Evolutionary conservation across 805 yeast genomes (phyloP).

Genomic region (Saturnispora besseyi): DNA sequence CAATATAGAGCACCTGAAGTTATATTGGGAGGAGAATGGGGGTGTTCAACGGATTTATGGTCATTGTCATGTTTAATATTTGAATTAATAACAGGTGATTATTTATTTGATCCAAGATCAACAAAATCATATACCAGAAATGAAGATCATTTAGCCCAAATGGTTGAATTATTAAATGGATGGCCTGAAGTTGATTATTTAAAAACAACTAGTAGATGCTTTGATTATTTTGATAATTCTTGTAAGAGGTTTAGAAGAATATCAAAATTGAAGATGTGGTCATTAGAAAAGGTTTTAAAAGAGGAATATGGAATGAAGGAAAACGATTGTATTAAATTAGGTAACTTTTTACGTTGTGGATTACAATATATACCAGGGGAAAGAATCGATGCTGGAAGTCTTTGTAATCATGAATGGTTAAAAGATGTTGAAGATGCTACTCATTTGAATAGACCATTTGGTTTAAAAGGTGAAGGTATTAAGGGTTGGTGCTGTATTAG

Average conservation of each 20-base stretch:
- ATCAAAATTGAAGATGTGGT: constrained; percentile 42
- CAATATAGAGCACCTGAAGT: constrained; percentile 63
- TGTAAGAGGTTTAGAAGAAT: constrained; percentile 33
- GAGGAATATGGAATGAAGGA: constrained; percentile 41
- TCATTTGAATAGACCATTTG: constrained; percentile 20
- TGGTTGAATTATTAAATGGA: constrained; percentile 39
- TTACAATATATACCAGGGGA: constrained; percentile 39
- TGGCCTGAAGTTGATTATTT: constrained; percentile 34
- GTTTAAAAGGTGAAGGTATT: constrained; percentile 28
- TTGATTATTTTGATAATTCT: constrained; percentile 33
- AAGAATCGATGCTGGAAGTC: constrained; percentile 46
- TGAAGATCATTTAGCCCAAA: constrained; percentile 58
- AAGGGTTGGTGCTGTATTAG: constrained; percentile 17
- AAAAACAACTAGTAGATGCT: constrained; percentile 30
- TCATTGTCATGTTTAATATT: constrained; percentile 49
- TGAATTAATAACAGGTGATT: constrained; percentile 55
- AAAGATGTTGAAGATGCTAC: constrained; percentile 20
- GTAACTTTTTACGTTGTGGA: constrained; percentile 43
- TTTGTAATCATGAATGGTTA: constrained; percentile 50
- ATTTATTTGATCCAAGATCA: constrained; percentile 49
- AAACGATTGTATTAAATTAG: constrained; percentile 30
- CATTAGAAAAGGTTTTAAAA: constrained; percentile 37
- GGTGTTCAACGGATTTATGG: constrained; percentile 56
- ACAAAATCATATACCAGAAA: constrained; percentile 41
- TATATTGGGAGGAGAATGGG: constrained; percentile 50